Evolutionary conservation across 2,329 filamentous ascomycete species (phyloP), one percentile per base, ranked within the genome.

Genomic region (Cladosporium sp.): DNA sequence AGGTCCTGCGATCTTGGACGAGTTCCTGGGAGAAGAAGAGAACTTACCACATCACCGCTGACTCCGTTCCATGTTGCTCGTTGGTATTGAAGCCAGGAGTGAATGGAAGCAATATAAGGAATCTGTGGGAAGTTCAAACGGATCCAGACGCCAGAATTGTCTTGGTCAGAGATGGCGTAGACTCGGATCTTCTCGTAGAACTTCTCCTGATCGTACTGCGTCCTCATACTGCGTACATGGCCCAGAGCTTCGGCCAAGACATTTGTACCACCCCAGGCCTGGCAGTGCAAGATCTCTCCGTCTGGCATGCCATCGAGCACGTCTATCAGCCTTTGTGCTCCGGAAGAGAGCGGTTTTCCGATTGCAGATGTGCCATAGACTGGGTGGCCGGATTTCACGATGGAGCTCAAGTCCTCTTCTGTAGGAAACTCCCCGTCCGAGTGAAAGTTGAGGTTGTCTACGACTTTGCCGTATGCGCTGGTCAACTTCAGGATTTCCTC

Each of bases 151-250:
- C 80, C 81, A 0, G 79, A 78, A 60, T 85, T 78, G 60, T 85
- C 82, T 61, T 85, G 82, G 61, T 85, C 83, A 6, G 80, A 83
- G 56, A 85, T 83, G 35, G 81, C 70, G 65, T 83, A 83, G 8
- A 83, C 74, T 12, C 80, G 72, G 3, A 83, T 65, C 60, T 77
- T 78, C 3, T 69, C 61, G 2, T 73, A 67, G 20, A 82, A 69
- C 0, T 56, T 58, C 0, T 70, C 66, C 1, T 74, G 68, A 0
- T 78, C 73, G 0, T 60, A 39, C 13, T 64, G 58, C 42, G 66
- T 58, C 57, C 61, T 55, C 15, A 62, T 69, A 1, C 59, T 51
- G 6, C 66, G 64, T 25, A 77, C 70, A n/a, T 75, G 65, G 39
- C 72, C 63, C 4, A 83, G 71, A 1, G 75, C 78, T 60, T 79